phyloP scores from a whole-genome alignment of 139 green algal genomes.

The Micromonas pusilla region DNA sequence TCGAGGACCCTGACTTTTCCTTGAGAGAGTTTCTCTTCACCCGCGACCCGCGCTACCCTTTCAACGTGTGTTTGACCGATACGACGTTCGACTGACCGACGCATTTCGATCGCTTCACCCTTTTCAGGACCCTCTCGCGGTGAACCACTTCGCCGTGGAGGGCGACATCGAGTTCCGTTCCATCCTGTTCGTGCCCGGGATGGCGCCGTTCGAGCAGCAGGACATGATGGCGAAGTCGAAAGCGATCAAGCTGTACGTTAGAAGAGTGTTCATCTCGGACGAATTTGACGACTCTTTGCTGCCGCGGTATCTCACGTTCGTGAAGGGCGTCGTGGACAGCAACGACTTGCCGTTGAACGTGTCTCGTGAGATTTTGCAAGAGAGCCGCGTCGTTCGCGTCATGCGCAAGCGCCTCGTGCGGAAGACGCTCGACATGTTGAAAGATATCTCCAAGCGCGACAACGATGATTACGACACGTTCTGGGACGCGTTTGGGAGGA shows the following conservation, averaged over 20 bases:
- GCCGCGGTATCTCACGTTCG: slow-evolving; percentile 82
- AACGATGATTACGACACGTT: slow-evolving; percentile 62
- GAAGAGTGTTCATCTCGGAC: slow-evolving; percentile 96
- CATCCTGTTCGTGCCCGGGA: slow-evolving; percentile 91
- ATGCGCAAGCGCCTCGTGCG: slow-evolving; percentile 90
- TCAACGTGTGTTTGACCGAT: too few species aligned
- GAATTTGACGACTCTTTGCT: slow-evolving; percentile 97
- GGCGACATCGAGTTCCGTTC: slow-evolving; percentile 93
- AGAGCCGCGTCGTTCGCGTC: slow-evolving; percentile 69
- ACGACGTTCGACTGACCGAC: too few species aligned
- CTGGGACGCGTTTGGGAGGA: slow-evolving; percentile 85
- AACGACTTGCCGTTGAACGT: slow-evolving; percentile 97
- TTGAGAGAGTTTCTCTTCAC: too few species aligned
- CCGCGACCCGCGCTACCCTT: too few species aligned
- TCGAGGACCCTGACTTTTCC: too few species aligned
- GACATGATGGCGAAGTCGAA: slow-evolving; percentile 38
- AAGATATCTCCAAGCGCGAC: slow-evolving; percentile 54
- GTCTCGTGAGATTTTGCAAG: slow-evolving; percentile 92
- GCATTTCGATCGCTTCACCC: too few species aligned
- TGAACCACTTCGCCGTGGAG: slow-evolving; percentile 69
- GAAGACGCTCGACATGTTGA: slow-evolving; percentile 83
- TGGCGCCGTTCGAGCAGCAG: slow-evolving; percentile 91
- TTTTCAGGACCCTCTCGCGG: slow-evolving; percentile 46
- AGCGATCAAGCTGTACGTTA: slow-evolving; percentile 85
- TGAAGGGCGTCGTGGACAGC: slow-evolving; percentile 92